phyloP scores from a whole-genome alignment of 495 filamentous ascomycete species.

The Hyaloscypha hepaticicola region DNA sequence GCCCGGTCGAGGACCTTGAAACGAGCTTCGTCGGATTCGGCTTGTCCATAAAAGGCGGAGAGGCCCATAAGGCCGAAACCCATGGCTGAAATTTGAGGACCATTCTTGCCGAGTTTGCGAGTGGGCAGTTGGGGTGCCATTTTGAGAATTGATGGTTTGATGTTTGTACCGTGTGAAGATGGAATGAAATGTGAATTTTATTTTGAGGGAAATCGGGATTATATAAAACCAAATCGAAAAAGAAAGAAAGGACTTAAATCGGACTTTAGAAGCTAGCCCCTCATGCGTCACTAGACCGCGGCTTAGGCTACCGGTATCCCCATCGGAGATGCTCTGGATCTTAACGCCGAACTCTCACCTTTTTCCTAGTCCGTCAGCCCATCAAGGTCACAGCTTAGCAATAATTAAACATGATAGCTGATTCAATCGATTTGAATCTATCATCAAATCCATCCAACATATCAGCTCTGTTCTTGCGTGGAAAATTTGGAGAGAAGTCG shows the following conservation, averaged over 20 bases:
- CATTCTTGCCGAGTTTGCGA: constrained; percentile 51
- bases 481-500: no score
- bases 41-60: constrained; percentile 43
- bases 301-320: no score
- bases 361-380: no score
- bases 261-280: not conserved
- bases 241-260: not conserved
- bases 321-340: not conserved
- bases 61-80: constrained; percentile 60
- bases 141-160: not conserved
- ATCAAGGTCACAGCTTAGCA: no score
- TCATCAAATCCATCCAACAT: no score
- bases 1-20: constrained; percentile 46
- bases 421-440: no score
- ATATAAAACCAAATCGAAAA: not conserved
- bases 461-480: no score
- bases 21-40: constrained; percentile 37
- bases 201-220: not conserved
- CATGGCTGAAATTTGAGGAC: constrained; percentile 52
- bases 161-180: not conserved
- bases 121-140: constrained; percentile 38
- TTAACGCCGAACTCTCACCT: not conserved
- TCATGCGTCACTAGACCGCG: not conserved
- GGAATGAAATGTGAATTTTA: not conserved
- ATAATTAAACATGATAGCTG: no score